A percentile compares a stretch with the other conserved stretches of the same genome.
These are phyloP conservation scores for Silene coronaria DNA, from an alignment of 179 eudicot genomes.

Conservation along the genomic window DNA sequence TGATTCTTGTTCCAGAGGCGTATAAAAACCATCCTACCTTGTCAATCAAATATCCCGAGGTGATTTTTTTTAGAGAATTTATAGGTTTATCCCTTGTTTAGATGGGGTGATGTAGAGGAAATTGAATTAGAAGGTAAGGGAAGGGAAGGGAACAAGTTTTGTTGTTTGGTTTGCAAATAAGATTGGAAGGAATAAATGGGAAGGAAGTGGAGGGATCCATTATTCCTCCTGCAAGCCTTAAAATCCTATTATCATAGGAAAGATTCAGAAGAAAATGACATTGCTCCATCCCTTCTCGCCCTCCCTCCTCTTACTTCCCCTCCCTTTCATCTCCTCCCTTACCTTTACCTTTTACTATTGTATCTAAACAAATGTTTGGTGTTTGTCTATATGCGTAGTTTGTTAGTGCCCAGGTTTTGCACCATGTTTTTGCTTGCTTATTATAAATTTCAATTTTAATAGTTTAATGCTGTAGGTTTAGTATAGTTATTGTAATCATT, in stretches of 20 bases:
- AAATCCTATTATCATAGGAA: neutral
- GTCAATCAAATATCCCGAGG: conserved; percentile 91
- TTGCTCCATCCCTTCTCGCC: neutral
- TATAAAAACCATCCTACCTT: conserved; percentile 96
- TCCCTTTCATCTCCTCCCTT: neutral
- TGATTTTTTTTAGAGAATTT: conserved; percentile 17
- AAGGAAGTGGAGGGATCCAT: neutral
- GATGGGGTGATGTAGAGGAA: neutral
- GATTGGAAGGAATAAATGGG: neutral
- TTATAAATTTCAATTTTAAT: neutral
- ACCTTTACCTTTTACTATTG: neutral
- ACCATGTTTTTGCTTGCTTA: neutral
- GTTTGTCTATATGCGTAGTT: conserved; percentile 8
- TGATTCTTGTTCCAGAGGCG: conserved; percentile 99
- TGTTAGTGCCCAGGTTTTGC: neutral
- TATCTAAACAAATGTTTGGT: neutral
- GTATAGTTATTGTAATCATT: neutral
- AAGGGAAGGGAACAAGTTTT: neutral
- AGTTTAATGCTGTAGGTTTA: neutral
- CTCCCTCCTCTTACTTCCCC: neutral
- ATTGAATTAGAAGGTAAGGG: neutral
- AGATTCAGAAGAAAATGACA: neutral
- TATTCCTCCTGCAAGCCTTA: neutral
- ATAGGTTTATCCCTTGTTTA: neutral
- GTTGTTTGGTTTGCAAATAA: neutral